These are phyloP conservation scores for Bipolaris cookei DNA, from an alignment of 2,329 filamentous ascomycete genomes.

Conservation along the genomic window DNA sequence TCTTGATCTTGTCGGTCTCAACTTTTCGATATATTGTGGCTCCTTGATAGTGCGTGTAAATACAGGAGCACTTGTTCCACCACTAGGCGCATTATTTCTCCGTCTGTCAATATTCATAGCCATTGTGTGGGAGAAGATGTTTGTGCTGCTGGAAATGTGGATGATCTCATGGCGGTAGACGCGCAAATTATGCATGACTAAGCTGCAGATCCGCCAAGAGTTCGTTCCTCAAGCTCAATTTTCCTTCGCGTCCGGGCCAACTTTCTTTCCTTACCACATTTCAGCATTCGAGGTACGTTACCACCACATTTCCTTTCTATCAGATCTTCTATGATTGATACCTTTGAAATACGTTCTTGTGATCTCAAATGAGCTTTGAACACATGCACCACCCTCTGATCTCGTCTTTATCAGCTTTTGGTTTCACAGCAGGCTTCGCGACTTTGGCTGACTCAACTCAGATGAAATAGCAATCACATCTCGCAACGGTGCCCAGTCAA, in stretches of 20 bases:
- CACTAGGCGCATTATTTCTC: slow-evolving; percentile 85
- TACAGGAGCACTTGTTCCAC: slow-evolving; percentile 75
- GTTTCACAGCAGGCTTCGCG: slow-evolving; percentile 17
- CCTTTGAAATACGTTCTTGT: slow-evolving; percentile 60
- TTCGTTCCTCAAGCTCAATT: slow-evolving; percentile 34
- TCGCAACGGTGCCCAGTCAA: neutral
- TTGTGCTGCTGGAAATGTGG: slow-evolving; percentile 5
- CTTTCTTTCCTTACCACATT: slow-evolving; percentile 31
- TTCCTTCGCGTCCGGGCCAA: slow-evolving; percentile 31
- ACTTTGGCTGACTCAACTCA: slow-evolving; percentile 30
- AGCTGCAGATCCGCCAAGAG: slow-evolving; percentile 40
- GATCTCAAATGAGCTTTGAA: slow-evolving; percentile 63
- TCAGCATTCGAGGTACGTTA: slow-evolving; percentile 35
- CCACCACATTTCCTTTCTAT: slow-evolving; percentile 1
- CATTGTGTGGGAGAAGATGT: slow-evolving; percentile 16
- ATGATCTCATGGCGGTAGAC: slow-evolving; percentile 19
- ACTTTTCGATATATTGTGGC: slow-evolving; percentile 52
- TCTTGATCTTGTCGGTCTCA: slow-evolving; percentile 63
- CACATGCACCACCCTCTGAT: slow-evolving; percentile 69
- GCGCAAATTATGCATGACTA: slow-evolving; percentile 35
- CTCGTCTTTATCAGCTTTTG: slow-evolving; percentile 15
- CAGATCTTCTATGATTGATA: slow-evolving; percentile 57
- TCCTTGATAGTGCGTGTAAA: slow-evolving; percentile 64
- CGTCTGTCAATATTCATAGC: slow-evolving; percentile 68
- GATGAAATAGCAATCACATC: neutral